Evolutionary conservation across 1,139 yeast genomes (phyloP).

Genomic region (Candida sp.): DNA sequence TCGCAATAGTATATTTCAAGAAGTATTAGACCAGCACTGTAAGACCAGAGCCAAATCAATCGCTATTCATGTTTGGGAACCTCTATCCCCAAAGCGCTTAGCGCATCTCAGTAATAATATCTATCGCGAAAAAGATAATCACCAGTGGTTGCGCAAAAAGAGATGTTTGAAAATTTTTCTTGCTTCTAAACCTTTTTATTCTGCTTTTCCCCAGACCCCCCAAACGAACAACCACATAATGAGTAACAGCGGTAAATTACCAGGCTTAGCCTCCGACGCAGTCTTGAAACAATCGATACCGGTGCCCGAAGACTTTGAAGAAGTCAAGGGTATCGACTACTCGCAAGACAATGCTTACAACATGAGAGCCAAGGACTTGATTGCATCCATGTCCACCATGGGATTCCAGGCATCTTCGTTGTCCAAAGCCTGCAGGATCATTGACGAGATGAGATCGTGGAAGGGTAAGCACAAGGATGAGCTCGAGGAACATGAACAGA

Average conservation of each 20-base stretch:
- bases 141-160: constrained; percentile 4
- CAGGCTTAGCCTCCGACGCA: constrained; percentile 81
- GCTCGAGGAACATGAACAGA: constrained; percentile 69
- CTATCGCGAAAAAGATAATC: neutral
- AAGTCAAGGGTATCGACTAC: constrained; percentile 90
- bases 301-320: constrained; percentile 77
- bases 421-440: constrained; percentile 88
- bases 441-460: constrained; percentile 92
- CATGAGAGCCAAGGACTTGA: constrained; percentile 78
- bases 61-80: no score
- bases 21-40: neutral
- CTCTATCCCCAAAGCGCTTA: neutral
- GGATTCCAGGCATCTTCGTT: constrained; percentile 97
- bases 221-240: neutral
- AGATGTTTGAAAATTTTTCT: constrained; percentile 2
- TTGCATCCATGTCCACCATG: constrained; percentile 87
- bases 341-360: constrained; percentile 69
- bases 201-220: neutral
- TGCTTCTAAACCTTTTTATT: neutral
- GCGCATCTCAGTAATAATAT: neutral
- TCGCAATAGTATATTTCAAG: neutral
- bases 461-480: constrained; percentile 75
- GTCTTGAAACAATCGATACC: constrained; percentile 88
- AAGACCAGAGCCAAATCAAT: no score
- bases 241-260: constrained; percentile 31